Base-by-base conservation (phyloP, 176 grass and related monocot genomes). In the Aegilops bicornis region DNA sequence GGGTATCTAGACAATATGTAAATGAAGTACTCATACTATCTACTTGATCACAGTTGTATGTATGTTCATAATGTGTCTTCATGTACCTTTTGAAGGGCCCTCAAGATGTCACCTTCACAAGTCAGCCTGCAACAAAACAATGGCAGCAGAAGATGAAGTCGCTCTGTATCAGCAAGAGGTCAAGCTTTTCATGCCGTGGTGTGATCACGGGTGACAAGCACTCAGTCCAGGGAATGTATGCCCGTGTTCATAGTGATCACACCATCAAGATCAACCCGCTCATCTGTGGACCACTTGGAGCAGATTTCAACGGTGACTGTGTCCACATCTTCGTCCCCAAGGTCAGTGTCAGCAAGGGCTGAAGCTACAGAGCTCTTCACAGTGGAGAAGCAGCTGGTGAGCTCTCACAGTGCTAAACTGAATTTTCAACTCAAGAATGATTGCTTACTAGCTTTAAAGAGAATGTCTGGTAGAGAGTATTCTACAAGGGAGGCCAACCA, bases 291-390 rank as follows among this genome's bases (percentile, higher is more conserved):
- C 89, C 92, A 35, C 87, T 94, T 83, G 92, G 85, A 89, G 92
- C 89, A 77, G 92, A 94, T 83, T 94, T 92, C 45, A 89, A 94
- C 35, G 92, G 89, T 14, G 92, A 94, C 16, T 94, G 92, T 62
- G 85, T 89, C 54, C 92, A 91, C 29, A 89, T 94, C 32, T 94
- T 94, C 40, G 36, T 94, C 70, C 76, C 89, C 89, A 89, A 84
- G 88, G 69, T 94, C 89, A 13, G 61, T 94, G 64, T 73, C 78
- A 82, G 89, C 87, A 31, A 92, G 90, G 62, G 89, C 86, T 56
- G 92, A 94, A 82, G 92, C 88, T 63, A 16, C 64, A 62, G 84
- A 94, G 58, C 76, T 94, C n/a, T 91, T 91, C 71, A 87, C 81
- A 5, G 87, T 91, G 17, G 92, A 94, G 77, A 89, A 91, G 9